Base-by-base conservation (phyloP, 2,329 filamentous ascomycete species). In the Furcasterigmium furcatum region DNA sequence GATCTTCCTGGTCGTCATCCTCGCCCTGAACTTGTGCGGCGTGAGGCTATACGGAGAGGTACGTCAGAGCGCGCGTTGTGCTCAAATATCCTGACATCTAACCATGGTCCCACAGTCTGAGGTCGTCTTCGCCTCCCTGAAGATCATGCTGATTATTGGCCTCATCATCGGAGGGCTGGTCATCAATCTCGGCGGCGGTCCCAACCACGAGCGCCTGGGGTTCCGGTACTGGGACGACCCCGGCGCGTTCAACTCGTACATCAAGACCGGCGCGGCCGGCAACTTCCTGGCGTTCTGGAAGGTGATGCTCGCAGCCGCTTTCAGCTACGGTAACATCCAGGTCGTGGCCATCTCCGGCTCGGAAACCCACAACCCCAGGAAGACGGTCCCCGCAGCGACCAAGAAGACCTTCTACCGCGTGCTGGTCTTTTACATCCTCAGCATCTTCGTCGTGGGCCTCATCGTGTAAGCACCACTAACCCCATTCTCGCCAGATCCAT, bases 201-300 rank as follows among this genome's bases (percentile, higher is more conserved):
- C 72, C 1, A 60, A 53, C 12, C 64, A 66, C 25, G 64, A 73
- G 4, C 53, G 55, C n/a, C 70, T 74, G 38, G 71, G 71, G 4
- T 75, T 76, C 53, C 56, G 63, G 6, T 73, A 70, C 54, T 76
- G 71, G 72, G 52, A 52, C 4, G 47, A 70, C 27, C 72, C 72
- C 1, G 70, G 70, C 2, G 80, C 84, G 0, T 85, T 87, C 54
- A 80, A 84, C 27, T 78, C 84, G 54, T 80, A 84, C 56, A 76
- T 87, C n/a, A 72, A 72, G 3, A 49, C 52, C 0, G 71, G 72
- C 2, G 49, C 59, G 0, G 52, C 65, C 2, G 70, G 71, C 1
- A 62, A 65, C 2, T 71, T 73, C 46, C 62, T 69, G 5, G 67
- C 67, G 2, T 70, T 74, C 47, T 64, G 63, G 55, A 70, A 69